Percentiles rank a stretch among this genome's conserved stretches.
These are phyloP conservation scores for Pseudozyma pruni DNA, from an alignment of 1,284 basidiomycete species.

Conservation along the genomic window DNA sequence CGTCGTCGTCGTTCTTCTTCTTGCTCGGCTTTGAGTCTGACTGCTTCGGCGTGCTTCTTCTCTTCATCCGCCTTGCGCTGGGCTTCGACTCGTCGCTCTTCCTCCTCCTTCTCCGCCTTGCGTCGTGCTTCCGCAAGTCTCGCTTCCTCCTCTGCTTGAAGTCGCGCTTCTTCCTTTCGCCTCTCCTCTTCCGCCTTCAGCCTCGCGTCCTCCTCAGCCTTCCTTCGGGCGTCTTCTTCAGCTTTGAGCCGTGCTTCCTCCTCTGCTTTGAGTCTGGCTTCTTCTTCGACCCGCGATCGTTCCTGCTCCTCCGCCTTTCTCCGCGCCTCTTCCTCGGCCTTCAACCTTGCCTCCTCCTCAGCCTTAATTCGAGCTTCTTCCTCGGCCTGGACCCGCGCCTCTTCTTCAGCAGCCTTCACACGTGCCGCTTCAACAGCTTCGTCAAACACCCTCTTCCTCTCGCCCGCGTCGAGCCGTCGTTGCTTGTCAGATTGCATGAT, in stretches of 20 bases:
- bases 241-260: conserved; percentile 4
- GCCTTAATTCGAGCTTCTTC: conserved; percentile 6
- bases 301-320: conserved; percentile 8
- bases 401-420: conserved; percentile 4
- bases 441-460: conserved; percentile 7
- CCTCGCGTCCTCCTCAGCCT: not conserved
- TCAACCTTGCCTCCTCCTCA: not conserved
- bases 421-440: conserved; percentile 11
- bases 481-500: conserved; percentile 1
- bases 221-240: not conserved
- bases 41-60: conserved; percentile 3
- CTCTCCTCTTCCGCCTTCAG: not conserved
- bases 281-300: not conserved
- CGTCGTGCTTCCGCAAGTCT: not conserved
- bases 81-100: too few relatives aligned
- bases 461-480: conserved; percentile 6
- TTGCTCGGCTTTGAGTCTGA: conserved; percentile 1
- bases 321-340: conserved; percentile 2
- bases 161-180: not conserved
- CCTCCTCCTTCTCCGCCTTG: conserved; percentile 7
- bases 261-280: conserved; percentile 1
- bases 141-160: not conserved
- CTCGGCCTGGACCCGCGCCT: conserved; percentile 3
- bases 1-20: too few relatives aligned
- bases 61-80: conserved; percentile 4